Conservation (phyloP, 768 basidiomycete genomes). For the Xerocomus brunneocitrinus region DNA sequence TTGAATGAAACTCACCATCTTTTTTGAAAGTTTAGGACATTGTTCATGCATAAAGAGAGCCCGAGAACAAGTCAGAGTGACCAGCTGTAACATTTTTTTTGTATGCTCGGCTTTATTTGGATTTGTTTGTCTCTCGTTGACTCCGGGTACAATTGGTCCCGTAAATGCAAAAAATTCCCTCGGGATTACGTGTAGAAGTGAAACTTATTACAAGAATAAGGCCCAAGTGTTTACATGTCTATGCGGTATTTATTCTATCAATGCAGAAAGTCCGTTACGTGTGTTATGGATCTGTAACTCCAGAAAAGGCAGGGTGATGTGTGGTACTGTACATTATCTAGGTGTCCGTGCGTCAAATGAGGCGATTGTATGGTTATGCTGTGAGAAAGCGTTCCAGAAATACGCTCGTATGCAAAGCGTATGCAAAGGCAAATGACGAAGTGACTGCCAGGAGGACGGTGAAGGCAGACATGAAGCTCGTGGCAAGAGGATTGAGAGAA, state of each 20-base stretch:
- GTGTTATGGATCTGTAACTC: constrained; percentile 9
- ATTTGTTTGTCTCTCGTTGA: neutral
- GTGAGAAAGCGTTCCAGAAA: constrained; percentile 3
- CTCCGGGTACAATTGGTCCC: neutral
- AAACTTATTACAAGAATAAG: constrained; percentile 20
- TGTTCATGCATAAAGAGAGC: neutral
- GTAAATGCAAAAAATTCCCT: constrained; percentile 4
- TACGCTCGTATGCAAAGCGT: constrained; percentile 9
- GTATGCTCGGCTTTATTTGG: neutral
- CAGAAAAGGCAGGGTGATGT: constrained; percentile 5
- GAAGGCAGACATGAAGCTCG: constrained; percentile 13
- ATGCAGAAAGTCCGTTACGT: constrained; percentile 11
- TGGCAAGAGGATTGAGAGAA: constrained; percentile 9
- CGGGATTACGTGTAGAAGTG: constrained; percentile 6
- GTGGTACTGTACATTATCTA: constrained; percentile 9
- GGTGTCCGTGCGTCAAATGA: constrained; percentile 11
- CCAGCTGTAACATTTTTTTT: neutral
- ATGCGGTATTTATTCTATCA: constrained; percentile 4
- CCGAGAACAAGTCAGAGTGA: neutral
- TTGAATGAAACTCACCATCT: constrained; percentile 8
- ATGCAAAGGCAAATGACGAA: constrained; percentile 16
- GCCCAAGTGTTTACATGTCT: constrained; percentile 14
- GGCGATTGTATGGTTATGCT: constrained; percentile 10
- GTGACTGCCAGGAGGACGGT: constrained; percentile 11
- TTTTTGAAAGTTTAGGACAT: neutral